A percentile compares a stretch with the other conserved stretches of the same genome.
Evolutionary conservation across 2,329 filamentous ascomycete species (phyloP).

Genomic region (Chlorencoelia australis): DNA sequence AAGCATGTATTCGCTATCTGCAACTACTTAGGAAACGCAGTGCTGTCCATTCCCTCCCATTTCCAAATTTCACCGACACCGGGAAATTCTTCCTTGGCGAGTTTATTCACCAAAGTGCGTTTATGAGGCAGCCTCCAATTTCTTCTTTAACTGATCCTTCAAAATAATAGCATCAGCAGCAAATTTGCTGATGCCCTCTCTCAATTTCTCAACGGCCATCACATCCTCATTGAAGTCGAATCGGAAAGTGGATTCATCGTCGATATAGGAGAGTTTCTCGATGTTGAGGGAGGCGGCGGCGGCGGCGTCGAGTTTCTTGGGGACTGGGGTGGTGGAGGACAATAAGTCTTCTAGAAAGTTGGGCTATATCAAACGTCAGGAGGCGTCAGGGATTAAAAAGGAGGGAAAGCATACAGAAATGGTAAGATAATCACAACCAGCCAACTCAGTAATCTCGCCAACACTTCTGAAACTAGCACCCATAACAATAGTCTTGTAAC

Average conservation of each 20-base stretch:
- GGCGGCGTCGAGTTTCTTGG: constrained; percentile 81
- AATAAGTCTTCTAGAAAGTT: constrained; percentile 88
- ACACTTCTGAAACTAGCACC: constrained; percentile 94
- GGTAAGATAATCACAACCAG: constrained; percentile 97
- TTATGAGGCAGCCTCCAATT: constrained; percentile 57
- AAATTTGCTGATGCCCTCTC: constrained; percentile 99
- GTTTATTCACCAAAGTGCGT: too few relatives aligned
- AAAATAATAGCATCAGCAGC: constrained; percentile 90
- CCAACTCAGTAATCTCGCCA: constrained; percentile 96
- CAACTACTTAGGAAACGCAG: too few relatives aligned
- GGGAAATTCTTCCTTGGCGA: too few relatives aligned
- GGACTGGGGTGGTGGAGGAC: constrained; percentile 71
- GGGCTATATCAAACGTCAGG: constrained; percentile 43
- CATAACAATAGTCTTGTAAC: constrained; percentile 99
- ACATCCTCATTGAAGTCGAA: constrained; percentile 99
- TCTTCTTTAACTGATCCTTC: constrained; percentile 83
- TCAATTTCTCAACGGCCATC: constrained; percentile 98
- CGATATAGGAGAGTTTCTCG: constrained; percentile 83
- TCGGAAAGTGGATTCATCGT: constrained; percentile 82
- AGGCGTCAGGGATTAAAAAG: not conserved
- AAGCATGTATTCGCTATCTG: too few relatives aligned
- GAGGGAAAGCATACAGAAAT: constrained; percentile 61
- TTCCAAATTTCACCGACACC: too few relatives aligned
- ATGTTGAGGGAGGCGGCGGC: constrained; percentile 60
- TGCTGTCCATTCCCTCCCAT: too few relatives aligned